Base-by-base conservation (phyloP, 2,329 filamentous ascomycete species). In the Alternaria novae-zelandiae region DNA sequence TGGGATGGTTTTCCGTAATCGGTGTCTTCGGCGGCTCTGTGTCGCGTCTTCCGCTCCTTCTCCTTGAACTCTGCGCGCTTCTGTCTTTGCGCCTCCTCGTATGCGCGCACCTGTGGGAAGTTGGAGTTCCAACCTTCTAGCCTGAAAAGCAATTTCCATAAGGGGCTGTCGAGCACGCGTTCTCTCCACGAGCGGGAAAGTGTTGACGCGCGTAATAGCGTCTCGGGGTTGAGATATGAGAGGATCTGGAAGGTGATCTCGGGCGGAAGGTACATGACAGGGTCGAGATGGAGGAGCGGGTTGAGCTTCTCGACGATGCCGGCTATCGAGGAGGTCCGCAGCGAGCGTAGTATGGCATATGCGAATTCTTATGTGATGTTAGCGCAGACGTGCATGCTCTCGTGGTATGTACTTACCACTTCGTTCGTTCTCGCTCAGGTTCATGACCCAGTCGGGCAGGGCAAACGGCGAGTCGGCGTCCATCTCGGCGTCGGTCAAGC, bases 181-280 rank as follows among this genome's bases (percentile, higher is more conserved):
- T 87, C 86, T 66, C 94, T 90, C 95, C 96, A 99, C 67, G 89
- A 85, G 50, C 90, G 89, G 36, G 93, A 97, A 15, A 93, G 89
- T 47, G 88, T 87, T 1, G 93, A 93, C 3, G 94, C 92, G 54
- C 88, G 89, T 60, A 98, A 85, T 43, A 99, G 85, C 0, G 94
- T 96, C 26, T 89, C 79, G 1, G 94, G 91, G 58, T 94, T 91
- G 54, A 99, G 89, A 75, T 94, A 96, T 15, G 91, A 90, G 46
- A 99, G 90, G 47, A 98, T 91, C 74, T 96, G 91, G 47, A 96
- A 89, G 64, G 93, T 96, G 72, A 99, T 91, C 79, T 99, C 96
- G 25, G 92, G 89, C 0, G 96, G 96, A 1, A 99, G 87, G 73
- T 93, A 89, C 67, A 88, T 84, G 45, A 97, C 89, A 58, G 97